These are phyloP conservation scores for Neurospora sp. DNA, from an alignment of 2,329 filamentous ascomycete genomes.

Conservation along the genomic window DNA sequence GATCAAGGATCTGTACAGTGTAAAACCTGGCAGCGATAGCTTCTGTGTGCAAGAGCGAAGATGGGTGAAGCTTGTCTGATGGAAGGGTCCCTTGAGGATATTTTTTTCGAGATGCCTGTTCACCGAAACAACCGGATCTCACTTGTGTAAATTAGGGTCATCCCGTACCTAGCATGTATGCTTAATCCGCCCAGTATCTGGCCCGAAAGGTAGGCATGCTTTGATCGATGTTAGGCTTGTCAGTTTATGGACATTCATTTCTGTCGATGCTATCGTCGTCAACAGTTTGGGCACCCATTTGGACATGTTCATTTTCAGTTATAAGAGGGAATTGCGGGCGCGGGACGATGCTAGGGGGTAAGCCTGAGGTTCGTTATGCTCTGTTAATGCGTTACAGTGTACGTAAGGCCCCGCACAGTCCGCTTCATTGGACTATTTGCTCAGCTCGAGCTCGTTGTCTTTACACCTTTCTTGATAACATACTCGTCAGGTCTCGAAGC, in stretches of 20 bases:
- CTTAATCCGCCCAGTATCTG: not conserved
- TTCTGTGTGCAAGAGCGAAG: no score
- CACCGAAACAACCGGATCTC: not conserved
- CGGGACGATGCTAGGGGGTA: no score
- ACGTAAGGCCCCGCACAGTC: not conserved
- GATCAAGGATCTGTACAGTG: not conserved
- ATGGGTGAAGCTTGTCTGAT: not conserved
- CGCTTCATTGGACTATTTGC: not conserved
- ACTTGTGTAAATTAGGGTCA: not conserved
- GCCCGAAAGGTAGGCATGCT: not conserved
- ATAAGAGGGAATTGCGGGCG: not conserved
- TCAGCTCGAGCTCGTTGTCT: not conserved
- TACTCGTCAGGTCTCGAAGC: not conserved
- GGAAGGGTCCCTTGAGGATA: not conserved
- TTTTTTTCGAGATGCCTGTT: not conserved
- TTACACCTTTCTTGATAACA: not conserved
- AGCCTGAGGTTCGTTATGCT: not conserved
- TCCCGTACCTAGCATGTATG: not conserved
- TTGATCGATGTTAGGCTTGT: not conserved
- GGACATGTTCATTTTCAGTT: not conserved
- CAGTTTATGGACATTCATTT: not conserved
- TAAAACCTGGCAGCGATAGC: no score
- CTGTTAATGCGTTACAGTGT: not conserved
- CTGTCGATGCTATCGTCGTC: not conserved
- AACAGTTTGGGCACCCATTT: not conserved